Percentiles rank a stretch among this genome's conserved stretches.
phyloP scores from a whole-genome alignment of 441 rosid genomes.

The Theobroma grandiflorum region DNA sequence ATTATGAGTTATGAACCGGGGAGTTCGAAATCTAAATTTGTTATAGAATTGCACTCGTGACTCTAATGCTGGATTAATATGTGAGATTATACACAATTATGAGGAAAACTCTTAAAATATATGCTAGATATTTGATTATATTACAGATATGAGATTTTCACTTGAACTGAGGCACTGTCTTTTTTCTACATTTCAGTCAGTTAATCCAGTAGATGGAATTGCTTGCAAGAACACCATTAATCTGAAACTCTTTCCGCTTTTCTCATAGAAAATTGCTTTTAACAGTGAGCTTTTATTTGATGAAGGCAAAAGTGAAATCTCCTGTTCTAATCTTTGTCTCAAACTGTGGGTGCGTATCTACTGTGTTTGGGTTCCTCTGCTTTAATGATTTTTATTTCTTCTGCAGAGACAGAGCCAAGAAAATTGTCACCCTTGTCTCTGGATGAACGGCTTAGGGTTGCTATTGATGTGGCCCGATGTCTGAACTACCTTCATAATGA shows the following conservation, averaged over 20 bases:
- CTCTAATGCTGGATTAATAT: background rate
- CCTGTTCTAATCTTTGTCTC: background rate
- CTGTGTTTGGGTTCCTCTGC: background rate
- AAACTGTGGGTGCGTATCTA: background rate
- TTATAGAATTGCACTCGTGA: background rate
- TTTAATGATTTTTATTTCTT: conserved; percentile 16
- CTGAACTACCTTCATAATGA: conserved; percentile 71
- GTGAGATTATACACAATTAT: background rate
- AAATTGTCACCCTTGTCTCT: conserved; percentile 55
- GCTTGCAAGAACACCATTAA: conserved; percentile 4
- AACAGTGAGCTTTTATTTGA: background rate
- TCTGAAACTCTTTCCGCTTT: background rate
- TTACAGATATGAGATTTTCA: background rate
- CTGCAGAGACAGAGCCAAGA: conserved; percentile 54
- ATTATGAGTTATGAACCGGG: background rate
- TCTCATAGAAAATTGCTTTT: background rate
- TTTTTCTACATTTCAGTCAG: conserved; percentile 6
- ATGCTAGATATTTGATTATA: conserved; percentile 1
- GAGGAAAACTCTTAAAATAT: background rate
- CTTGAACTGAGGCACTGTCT: background rate
- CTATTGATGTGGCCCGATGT: conserved; percentile 65
- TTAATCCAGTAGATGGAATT: background rate
- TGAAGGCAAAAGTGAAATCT: background rate
- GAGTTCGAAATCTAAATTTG: background rate
- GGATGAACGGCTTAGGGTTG: conserved; percentile 53